These are phyloP conservation scores for Aspergillus piperis DNA, from an alignment of 2,329 filamentous ascomycete genomes.

Conservation along the genomic window DNA sequence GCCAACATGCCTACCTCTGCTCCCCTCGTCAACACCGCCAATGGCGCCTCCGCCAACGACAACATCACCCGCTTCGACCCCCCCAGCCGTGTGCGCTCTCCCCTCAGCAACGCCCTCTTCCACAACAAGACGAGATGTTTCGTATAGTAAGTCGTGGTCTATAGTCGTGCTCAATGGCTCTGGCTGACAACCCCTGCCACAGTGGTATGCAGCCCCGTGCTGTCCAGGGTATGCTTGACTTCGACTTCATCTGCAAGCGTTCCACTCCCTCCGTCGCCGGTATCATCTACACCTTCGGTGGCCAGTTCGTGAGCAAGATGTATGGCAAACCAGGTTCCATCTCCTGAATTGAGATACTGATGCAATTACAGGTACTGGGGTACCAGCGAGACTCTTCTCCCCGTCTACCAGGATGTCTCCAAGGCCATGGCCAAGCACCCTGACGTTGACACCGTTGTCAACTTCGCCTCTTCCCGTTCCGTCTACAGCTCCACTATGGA, in stretches of 20 bases:
- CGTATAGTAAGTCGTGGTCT: slow-evolving; percentile 70
- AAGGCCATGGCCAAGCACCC: slow-evolving; percentile 96
- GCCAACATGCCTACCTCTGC: slow-evolving; percentile 59
- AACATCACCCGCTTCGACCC: slow-evolving; percentile 97
- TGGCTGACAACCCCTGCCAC: slow-evolving; percentile 19
- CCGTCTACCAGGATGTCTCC: slow-evolving; percentile 91
- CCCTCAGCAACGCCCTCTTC: slow-evolving; percentile 89
- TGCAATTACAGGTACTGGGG: slow-evolving; percentile 77
- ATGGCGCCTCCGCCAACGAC: slow-evolving; percentile 75
- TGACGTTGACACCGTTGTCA: slow-evolving; percentile 97
- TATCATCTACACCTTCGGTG: slow-evolving; percentile 99
- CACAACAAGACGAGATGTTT: slow-evolving; percentile 99
- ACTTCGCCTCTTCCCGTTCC: slow-evolving; percentile 98
- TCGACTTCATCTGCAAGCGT: slow-evolving; percentile 99
- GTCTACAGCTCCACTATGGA: slow-evolving; percentile 99
- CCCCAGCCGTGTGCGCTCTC: slow-evolving; percentile 88
- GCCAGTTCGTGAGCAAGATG: slow-evolving; percentile 99
- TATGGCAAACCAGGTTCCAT: slow-evolving; percentile 35
- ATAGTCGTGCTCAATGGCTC: neutral
- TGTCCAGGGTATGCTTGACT: slow-evolving; percentile 93
- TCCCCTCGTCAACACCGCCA: slow-evolving; percentile 52
- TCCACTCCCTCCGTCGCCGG: slow-evolving; percentile 93
- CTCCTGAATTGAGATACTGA: slow-evolving; percentile 3
- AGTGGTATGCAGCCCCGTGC: slow-evolving; percentile 93
- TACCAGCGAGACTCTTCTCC: slow-evolving; percentile 96